phyloP scores from a whole-genome alignment of 345 rosid species.

The Gynandropsis gynandra region DNA sequence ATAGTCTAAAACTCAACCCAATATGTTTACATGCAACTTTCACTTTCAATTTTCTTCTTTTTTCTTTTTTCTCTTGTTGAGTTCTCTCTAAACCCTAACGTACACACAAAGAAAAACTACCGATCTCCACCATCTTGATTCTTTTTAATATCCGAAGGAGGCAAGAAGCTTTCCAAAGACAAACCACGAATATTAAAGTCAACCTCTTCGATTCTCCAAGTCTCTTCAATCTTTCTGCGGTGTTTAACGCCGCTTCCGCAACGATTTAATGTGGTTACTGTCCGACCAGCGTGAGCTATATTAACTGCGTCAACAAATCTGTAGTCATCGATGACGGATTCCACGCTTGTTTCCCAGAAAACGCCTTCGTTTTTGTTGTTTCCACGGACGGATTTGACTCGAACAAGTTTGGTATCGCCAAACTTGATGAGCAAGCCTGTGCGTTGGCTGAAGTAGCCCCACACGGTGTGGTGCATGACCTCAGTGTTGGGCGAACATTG shows the following conservation, averaged over 20 bases:
- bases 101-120: background rate
- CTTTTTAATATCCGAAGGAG: slow-evolving; percentile 76
- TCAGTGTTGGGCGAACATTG: slow-evolving; percentile 69
- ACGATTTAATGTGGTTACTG: slow-evolving; percentile 49
- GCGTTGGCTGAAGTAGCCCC: slow-evolving; percentile 94
- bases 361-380: slow-evolving; percentile 33
- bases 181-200: slow-evolving; percentile 79
- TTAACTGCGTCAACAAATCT: slow-evolving; percentile 54
- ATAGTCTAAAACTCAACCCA: background rate
- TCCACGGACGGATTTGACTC: slow-evolving; percentile 44
- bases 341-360: slow-evolving; percentile 85
- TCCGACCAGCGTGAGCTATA: slow-evolving; percentile 71
- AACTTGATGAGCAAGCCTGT: slow-evolving; percentile 67
- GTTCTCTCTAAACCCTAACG: background rate
- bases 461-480: slow-evolving; percentile 66
- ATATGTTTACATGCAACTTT: background rate
- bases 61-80: too few relatives aligned
- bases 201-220: slow-evolving; percentile 86
- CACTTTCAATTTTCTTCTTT: too few relatives aligned
- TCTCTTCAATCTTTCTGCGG: slow-evolving; percentile 73
- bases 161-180: slow-evolving; percentile 66
- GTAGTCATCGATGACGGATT: slow-evolving; percentile 57
- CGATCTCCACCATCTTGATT: slow-evolving; percentile 29
- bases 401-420: slow-evolving; percentile 65
- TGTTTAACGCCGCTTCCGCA: slow-evolving; percentile 60